Percentiles rank a stretch among this genome's conserved stretches.
phyloP scores from a whole-genome alignment of 1,284 basidiomycete species.

The Ceratobasidium sp. region DNA sequence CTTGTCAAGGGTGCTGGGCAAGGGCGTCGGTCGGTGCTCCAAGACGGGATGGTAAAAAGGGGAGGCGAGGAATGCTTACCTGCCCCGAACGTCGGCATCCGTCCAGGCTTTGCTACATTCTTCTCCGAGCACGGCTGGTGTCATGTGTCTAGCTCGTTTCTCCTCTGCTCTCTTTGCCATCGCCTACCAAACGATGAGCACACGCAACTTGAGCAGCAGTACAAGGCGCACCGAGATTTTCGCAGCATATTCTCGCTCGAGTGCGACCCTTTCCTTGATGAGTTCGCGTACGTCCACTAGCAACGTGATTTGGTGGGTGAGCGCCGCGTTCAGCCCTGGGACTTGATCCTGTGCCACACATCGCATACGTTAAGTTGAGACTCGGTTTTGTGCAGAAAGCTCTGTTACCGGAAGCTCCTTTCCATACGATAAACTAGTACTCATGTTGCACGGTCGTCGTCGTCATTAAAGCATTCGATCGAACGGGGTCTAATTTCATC shows the following conservation, averaged over 20 bases:
- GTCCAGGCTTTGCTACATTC: slow-evolving; percentile 73
- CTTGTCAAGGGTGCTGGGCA: slow-evolving; percentile 69
- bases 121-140: slow-evolving; percentile 68
- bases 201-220: neutral
- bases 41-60: neutral
- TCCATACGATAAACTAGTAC: slow-evolving; percentile 23
- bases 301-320: slow-evolving; percentile 22
- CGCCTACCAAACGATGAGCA: slow-evolving; percentile 56
- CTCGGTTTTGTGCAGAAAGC: neutral
- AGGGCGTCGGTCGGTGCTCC: neutral
- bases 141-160: slow-evolving; percentile 66
- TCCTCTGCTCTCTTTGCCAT: slow-evolving; percentile 74
- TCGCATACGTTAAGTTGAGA: neutral
- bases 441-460: slow-evolving; percentile 29
- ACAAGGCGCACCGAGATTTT: slow-evolving; percentile 59
- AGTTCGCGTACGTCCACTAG: slow-evolving; percentile 65
- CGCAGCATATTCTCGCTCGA: slow-evolving; percentile 79
- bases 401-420: slow-evolving; percentile 31
- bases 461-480: slow-evolving; percentile 35
- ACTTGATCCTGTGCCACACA: slow-evolving; percentile 24
- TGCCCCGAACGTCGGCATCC: slow-evolving; percentile 64
- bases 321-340: slow-evolving; percentile 27
- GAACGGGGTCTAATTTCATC: slow-evolving; percentile 7
- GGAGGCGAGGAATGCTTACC: slow-evolving; percentile 57
- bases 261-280: slow-evolving; percentile 68